Base-by-base conservation (phyloP, 1,284 basidiomycete genomes). In the Malassezia caprae region DNA sequence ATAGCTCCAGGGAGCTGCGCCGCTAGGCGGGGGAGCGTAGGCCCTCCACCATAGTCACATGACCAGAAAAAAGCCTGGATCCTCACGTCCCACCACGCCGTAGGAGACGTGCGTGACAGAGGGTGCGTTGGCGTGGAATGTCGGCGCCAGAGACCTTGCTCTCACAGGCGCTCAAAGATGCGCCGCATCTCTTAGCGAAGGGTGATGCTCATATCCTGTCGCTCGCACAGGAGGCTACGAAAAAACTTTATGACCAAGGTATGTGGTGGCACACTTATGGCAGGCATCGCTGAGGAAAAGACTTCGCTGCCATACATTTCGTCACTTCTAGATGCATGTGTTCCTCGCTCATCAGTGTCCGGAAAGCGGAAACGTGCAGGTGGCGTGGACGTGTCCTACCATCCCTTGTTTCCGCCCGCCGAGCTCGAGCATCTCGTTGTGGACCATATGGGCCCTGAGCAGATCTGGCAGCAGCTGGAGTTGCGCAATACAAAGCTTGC, bases 371-470 rank as follows among this genome's bases (percentile, higher is more conserved):
- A 68, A 59, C 62, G 64, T 48, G 60, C 62, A 13, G 24, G 54
- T 44, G 46, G 73, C 39, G 70, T 34, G 15, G 39, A 31, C 12
- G 31, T 41, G 13, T 57, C 69, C 63, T 45, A 76, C 64, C 53
- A 71, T 70, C 35, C 69, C n/a, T 64, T 78, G 17, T 79, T 88
- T 46, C 76, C 81, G 40, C 78, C 80, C 44, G 93, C 90, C 0
- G 88, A 89, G 4, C 77, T 96, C 3, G 77, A 81, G 2, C 81
- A 82, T 48, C 81, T 96, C 19, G 85, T 84, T 57, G 79, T 84
- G 11, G 83, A 88, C n/a, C 84, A 81, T n/a, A 85, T 94, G 82
- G 84, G 84, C 63, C 80, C 82, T 21, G 87, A 88, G 55, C 90
- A 94, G 75, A 78, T 96, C 24, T 98, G 93, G 93, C 83, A 85